phyloP scores from a whole-genome alignment of 257 asterid species.

The Penstemon barbatus region DNA sequence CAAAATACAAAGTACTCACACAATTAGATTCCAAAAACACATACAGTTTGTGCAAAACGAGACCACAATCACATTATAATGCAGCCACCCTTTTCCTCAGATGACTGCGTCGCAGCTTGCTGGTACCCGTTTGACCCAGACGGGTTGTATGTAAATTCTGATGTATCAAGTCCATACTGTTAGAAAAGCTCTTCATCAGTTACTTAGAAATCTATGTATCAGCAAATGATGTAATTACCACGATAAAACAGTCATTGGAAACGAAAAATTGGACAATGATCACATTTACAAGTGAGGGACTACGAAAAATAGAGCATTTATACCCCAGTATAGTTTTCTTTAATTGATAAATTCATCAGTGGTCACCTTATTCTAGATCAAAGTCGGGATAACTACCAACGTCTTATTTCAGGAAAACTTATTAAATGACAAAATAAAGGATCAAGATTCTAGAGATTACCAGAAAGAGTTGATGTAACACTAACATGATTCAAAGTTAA shows the following conservation, averaged over 20 bases:
- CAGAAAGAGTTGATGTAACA: too few relatives aligned
- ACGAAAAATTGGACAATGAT: neutral
- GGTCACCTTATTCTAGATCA: neutral
- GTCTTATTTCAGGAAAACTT: neutral
- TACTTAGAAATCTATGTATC: neutral
- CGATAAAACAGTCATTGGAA: neutral
- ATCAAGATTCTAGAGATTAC: too few relatives aligned
- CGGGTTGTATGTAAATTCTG: conserved; percentile 95
- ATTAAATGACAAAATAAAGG: neutral
- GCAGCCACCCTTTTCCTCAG: conserved; percentile 80
- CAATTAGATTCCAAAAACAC: conserved; percentile 26
- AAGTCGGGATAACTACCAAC: neutral
- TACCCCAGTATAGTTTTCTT: neutral
- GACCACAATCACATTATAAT: conserved; percentile 63
- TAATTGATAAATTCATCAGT: too few relatives aligned
- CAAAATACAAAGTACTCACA: conserved; percentile 9
- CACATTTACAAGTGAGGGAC: neutral
- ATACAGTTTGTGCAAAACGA: conserved; percentile 21
- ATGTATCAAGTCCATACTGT: conserved; percentile 97
- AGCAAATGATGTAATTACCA: neutral
- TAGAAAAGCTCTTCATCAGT: conserved; percentile 27
- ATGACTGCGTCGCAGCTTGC: conserved; percentile 59
- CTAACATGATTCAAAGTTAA: too few relatives aligned
- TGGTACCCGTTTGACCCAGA: conserved; percentile 73
- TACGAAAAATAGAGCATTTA: neutral